These are phyloP conservation scores for Cyberlindnera japonica DNA, from an alignment of 805 yeast species.

Conservation along the genomic window DNA sequence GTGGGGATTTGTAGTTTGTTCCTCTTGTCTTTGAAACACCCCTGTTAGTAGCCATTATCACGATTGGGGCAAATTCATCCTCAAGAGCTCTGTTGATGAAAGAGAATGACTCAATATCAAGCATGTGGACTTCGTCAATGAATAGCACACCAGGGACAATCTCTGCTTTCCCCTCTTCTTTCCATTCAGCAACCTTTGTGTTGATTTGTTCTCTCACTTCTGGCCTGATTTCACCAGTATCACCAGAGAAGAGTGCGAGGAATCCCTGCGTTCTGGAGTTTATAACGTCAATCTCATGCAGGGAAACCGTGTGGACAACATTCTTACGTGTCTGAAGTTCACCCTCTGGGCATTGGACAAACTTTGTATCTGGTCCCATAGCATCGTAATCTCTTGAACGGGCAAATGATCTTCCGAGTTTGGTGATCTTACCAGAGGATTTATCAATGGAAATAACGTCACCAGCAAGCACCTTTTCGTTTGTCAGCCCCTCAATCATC, in stretches of 20 bases:
- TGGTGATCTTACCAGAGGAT: slow-evolving; percentile 89
- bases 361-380: slow-evolving; percentile 96
- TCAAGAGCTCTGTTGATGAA: slow-evolving; percentile 94
- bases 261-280: slow-evolving; percentile 98
- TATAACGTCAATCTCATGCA: slow-evolving; percentile 96
- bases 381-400: slow-evolving; percentile 98
- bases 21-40: slow-evolving; percentile 95
- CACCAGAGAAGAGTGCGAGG: slow-evolving; percentile 90
- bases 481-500: slow-evolving; percentile 91
- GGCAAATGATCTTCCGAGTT: slow-evolving; percentile 93
- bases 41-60: slow-evolving; percentile 96
- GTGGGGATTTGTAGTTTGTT: slow-evolving; percentile 89
- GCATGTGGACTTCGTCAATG: slow-evolving; percentile 98
- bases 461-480: slow-evolving; percentile 95
- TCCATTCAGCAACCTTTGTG: slow-evolving; percentile 96
- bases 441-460: slow-evolving; percentile 95
- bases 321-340: slow-evolving; percentile 94
- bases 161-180: slow-evolving; percentile 98
- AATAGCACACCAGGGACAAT: slow-evolving; percentile 96
- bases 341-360: slow-evolving; percentile 98
- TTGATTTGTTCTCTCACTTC: slow-evolving; percentile 96
- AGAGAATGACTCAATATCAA: slow-evolving; percentile 94
- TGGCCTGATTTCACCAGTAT: slow-evolving; percentile 95
- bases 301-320: slow-evolving; percentile 95
- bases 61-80: slow-evolving; percentile 95